Conservation (phyloP, 2,329 filamentous ascomycete species). For the Neospermospora avenae region DNA sequence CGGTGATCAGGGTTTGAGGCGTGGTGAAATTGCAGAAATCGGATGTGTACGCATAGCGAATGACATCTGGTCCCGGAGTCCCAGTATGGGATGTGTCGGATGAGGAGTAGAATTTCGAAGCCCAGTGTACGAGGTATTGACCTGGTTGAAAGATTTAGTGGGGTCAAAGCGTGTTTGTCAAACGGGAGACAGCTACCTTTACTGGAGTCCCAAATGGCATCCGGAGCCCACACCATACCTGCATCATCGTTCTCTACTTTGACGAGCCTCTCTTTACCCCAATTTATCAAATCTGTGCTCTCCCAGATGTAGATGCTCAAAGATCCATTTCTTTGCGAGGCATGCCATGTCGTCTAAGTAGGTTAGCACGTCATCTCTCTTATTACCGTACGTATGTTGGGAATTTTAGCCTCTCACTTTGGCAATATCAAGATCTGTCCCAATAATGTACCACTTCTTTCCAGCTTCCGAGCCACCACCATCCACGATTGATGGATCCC, state of each 20-base stretch:
- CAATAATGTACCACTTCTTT: conserved; percentile 53
- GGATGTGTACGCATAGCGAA: conserved; percentile 53
- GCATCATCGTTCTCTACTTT: conserved; percentile 50
- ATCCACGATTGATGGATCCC: conserved; percentile 49
- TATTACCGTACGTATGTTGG: neutral
- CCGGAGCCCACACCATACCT: conserved; percentile 58
- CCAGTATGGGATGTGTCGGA: conserved; percentile 49
- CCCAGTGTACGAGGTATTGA: conserved; percentile 47
- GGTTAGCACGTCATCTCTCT: neutral
- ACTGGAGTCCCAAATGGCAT: conserved; percentile 49
- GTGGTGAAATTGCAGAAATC: conserved; percentile 52
- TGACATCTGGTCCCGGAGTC: conserved; percentile 41
- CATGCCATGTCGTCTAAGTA: conserved; percentile 48
- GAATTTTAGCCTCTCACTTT: conserved; percentile 34
- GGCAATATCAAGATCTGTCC: conserved; percentile 51
- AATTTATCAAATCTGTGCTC: conserved; percentile 48
- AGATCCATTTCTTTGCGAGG: conserved; percentile 48
- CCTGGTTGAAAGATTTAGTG: conserved; percentile 23
- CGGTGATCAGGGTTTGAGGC: conserved; percentile 49
- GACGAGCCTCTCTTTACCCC: conserved; percentile 46
- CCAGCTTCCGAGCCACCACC: conserved; percentile 46
- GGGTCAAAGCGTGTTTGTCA: neutral
- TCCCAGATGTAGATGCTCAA: conserved; percentile 55
- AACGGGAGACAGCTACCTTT: conserved; percentile 29
- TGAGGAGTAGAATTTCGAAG: conserved; percentile 47